Evolutionary conservation across 2,329 filamentous ascomycete species (phyloP).

Genomic region (Fusarium sp.): DNA sequence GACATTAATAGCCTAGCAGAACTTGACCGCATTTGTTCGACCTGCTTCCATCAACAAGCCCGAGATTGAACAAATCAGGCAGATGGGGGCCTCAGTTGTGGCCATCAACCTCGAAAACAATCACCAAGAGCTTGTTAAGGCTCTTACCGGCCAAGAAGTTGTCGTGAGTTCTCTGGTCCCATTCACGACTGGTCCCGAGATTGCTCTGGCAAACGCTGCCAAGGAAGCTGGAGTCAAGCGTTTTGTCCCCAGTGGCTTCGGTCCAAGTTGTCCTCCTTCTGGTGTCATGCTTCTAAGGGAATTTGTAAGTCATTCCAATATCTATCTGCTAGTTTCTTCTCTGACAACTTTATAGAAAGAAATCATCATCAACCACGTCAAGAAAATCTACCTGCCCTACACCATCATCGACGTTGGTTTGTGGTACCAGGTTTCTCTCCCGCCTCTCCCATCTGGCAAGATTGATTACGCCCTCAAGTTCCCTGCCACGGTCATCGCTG

Average conservation of each 20-base stretch:
- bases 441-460: conserved; percentile 45
- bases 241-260: conserved; percentile 29
- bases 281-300: conserved; percentile 28
- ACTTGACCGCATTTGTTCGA: conserved; percentile 27
- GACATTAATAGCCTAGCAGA: background rate
- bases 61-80: conserved; percentile 10
- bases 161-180: conserved; percentile 18
- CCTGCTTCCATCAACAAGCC: conserved; percentile 31
- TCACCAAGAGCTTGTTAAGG: conserved; percentile 20
- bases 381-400: conserved; percentile 61
- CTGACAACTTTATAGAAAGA: conserved; percentile 55
- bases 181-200: background rate
- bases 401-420: conserved; percentile 69
- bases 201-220: conserved; percentile 23
- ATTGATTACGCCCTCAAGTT: conserved; percentile 48
- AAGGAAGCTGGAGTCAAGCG: conserved; percentile 33
- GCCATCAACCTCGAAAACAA: conserved; percentile 11
- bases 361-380: conserved; percentile 60
- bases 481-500: conserved; percentile 53
- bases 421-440: conserved; percentile 63
- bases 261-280: conserved; percentile 10
- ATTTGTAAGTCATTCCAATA: background rate
- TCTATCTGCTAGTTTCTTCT: fast-evolving
- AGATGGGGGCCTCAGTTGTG: conserved; percentile 19
- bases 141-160: conserved; percentile 23